These are phyloP conservation scores for Berkeleyomyces rouxiae DNA, from an alignment of 2,329 filamentous ascomycete genomes.

Conservation along the genomic window DNA sequence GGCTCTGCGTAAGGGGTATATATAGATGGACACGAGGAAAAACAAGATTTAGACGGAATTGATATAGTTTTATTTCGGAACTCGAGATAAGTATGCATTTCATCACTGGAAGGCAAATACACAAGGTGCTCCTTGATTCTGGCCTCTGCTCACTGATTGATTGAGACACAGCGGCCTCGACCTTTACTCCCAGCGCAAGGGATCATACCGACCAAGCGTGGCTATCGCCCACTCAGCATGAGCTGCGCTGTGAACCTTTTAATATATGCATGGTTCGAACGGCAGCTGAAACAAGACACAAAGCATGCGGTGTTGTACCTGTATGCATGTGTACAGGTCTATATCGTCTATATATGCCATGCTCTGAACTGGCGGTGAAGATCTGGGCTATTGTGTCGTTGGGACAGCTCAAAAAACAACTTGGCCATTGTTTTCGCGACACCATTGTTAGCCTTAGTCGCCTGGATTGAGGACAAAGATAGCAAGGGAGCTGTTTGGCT, in stretches of 20 bases:
- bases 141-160: too few species aligned
- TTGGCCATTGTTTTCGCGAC: not conserved
- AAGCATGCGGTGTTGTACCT: not conserved
- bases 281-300: not conserved
- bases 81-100: too few species aligned
- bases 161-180: not conserved
- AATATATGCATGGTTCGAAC: not conserved
- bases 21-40: not conserved
- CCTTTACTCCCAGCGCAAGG: not conserved
- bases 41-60: not conserved
- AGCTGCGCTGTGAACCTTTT: not conserved
- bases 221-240: not conserved
- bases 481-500: not conserved
- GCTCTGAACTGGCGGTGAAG: not conserved
- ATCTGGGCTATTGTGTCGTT: not conserved
- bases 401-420: not conserved
- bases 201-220: not conserved
- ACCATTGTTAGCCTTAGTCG: not conserved
- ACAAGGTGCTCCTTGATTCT: too few species aligned
- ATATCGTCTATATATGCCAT: too few species aligned
- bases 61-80: not conserved
- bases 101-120: too few species aligned
- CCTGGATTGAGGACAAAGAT: not conserved
- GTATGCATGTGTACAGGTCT: too few species aligned
- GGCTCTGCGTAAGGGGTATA: constrained; percentile 7